Evolutionary conservation across 1,284 basidiomycete species (phyloP), one percentile per base, ranked within the genome.

Genomic region (Afroboletus lepidellus): DNA sequence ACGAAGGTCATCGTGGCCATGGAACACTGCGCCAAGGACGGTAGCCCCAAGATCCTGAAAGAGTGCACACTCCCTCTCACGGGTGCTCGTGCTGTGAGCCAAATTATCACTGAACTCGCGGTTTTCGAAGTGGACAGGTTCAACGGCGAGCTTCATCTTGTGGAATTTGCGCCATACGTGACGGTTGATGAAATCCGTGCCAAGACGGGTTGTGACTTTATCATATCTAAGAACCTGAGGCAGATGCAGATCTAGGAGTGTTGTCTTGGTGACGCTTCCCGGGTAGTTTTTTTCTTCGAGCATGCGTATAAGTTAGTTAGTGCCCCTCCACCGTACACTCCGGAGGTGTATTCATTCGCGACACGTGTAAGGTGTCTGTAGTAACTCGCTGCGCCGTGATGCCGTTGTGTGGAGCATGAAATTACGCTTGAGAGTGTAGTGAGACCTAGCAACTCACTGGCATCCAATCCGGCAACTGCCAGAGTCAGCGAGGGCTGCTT

Each of bases 91-190:
- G 83, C 89, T 39, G 90, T 97, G 55, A 89, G 87, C 71, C 81
- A 85, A 59, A 94, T 96, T 68, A 87, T 98, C 67, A 97, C 94
- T 1, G 93, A 97, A 63, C 78, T 95, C 27, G 88, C 85, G 43
- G 93, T 94, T 41, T 97, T 98, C 69, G 78, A 91, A 53, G 89
- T 97, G 12, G 88, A 96, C 69, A 79, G 88, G 48, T 71, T 72
- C 45, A 77, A 78, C 44, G 87, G 89, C 13, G 80, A 79, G 56
- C 74, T 97, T 65, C 81, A 79, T 43, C 76, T 96, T 58, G 81
- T 81, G 48, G 94, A 97, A 71, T 69, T 93, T 46, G 87, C 86
- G 16, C 83, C 90, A 57, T 90, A 91, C 23, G 85, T 88, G 11
- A 87, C 83, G 3, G 63, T 95, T 30, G 88, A 93, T 37, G 90